These are phyloP conservation scores for Fusarium bactridioides DNA, from an alignment of 2,329 filamentous ascomycete species.

Conservation along the genomic window DNA sequence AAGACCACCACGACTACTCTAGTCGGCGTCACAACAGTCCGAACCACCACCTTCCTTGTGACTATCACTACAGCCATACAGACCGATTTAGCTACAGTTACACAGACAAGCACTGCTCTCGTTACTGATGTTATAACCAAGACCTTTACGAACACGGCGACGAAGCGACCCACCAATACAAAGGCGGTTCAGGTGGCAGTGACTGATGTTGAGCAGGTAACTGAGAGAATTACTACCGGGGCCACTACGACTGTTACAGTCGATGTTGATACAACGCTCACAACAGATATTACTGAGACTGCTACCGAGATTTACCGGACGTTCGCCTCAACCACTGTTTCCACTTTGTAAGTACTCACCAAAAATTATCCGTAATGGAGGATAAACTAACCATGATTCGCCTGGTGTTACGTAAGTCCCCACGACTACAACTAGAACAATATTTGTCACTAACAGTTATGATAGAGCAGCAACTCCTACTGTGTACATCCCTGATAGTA, in stretches of 20 bases:
- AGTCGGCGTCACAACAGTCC: not conserved
- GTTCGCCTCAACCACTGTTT: not conserved
- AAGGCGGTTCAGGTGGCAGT: not conserved
- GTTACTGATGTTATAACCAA: not conserved
- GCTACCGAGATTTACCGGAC: no score
- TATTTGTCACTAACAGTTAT: not conserved
- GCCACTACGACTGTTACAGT: not conserved
- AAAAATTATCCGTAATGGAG: fast-evolving
- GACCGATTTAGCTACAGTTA: not conserved
- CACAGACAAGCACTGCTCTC: not conserved
- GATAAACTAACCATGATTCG: not conserved
- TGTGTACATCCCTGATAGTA: not conserved
- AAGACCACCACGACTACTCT: not conserved
- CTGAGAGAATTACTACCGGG: not conserved
- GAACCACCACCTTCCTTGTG: not conserved
- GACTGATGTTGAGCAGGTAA: not conserved
- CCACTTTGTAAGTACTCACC: not conserved
- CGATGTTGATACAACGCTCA: not conserved
- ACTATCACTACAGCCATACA: not conserved
- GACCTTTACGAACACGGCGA: not conserved
- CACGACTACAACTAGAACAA: fast-evolving
- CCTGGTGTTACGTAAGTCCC: not conserved
- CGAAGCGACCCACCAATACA: not conserved
- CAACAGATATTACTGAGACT: not conserved
- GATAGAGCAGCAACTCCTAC: not conserved